Percentiles rank a stretch among this genome's conserved stretches.
Evolutionary conservation across 768 basidiomycete species (phyloP).

Genomic region (Lentinus tigrinus): DNA sequence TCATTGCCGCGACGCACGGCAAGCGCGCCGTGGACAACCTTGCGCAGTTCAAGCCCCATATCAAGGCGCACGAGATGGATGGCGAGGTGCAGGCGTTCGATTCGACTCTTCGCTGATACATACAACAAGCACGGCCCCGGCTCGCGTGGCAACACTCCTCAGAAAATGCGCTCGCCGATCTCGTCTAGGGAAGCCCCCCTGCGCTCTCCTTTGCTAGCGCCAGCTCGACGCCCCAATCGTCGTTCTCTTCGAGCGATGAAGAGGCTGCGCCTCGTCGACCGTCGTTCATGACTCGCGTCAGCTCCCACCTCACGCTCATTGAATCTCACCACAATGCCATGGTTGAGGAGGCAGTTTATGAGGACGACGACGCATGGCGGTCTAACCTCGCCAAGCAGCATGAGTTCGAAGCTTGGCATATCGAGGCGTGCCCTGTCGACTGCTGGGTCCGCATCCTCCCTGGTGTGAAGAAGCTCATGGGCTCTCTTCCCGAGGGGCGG

Average conservation of each 20-base stretch:
- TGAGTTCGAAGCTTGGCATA: constrained; percentile 48
- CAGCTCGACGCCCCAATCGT: constrained; percentile 17
- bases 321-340: constrained; percentile 30
- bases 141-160: constrained; percentile 20
- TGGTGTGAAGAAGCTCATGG: constrained; percentile 63
- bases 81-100: constrained; percentile 58
- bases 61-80: constrained; percentile 55
- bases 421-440: constrained; percentile 54
- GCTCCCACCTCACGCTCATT: constrained; percentile 37
- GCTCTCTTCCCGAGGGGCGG: constrained; percentile 58
- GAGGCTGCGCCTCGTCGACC: constrained; percentile 35
- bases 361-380: constrained; percentile 13
- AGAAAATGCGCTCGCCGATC: constrained; percentile 21
- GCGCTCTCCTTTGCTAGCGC: constrained; percentile 35
- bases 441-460: constrained; percentile 68
- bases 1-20: constrained; percentile 74
- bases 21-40: constrained; percentile 78
- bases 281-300: constrained; percentile 43
- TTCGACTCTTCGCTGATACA: constrained; percentile 62
- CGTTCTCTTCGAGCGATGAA: neutral
- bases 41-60: constrained; percentile 54
- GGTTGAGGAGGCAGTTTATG: constrained; percentile 32
- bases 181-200: constrained; percentile 42
- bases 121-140: constrained; percentile 43
- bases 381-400: constrained; percentile 29